Evolutionary conservation across 2,329 filamentous ascomycete genomes (phyloP).

Genomic region (Calonectria pseudoreteaudii): DNA sequence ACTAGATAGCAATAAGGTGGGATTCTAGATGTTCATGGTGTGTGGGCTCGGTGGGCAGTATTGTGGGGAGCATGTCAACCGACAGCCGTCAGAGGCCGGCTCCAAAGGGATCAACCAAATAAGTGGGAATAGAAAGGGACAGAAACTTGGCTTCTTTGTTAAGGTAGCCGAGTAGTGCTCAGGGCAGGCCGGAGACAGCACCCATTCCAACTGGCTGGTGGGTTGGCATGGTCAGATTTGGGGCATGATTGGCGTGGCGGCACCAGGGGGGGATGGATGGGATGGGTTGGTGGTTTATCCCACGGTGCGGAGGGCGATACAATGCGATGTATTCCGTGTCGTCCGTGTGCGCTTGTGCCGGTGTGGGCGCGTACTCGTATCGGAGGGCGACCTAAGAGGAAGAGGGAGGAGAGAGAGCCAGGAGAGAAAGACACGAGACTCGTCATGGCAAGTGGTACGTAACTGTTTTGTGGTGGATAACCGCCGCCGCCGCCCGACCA

Average conservation of each 20-base stretch:
- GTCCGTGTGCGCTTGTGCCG: not conserved
- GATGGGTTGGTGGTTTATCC: not conserved
- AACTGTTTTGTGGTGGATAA: conserved; percentile 6
- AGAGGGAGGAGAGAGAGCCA: not conserved
- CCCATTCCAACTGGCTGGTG: conserved; percentile 36
- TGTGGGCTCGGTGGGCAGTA: not conserved
- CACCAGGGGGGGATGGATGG: not conserved
- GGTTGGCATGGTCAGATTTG: not conserved
- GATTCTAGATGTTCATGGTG: conserved; percentile 6
- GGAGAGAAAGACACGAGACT: not conserved
- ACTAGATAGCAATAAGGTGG: not conserved
- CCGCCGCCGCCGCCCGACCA: conserved; percentile 4
- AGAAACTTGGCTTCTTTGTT: conserved; percentile 38
- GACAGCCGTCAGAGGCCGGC: not conserved
- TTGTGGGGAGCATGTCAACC: conserved; percentile 4
- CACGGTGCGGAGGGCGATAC: not conserved
- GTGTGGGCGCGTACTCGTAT: conserved; percentile 22
- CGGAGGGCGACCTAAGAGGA: conserved; percentile 2
- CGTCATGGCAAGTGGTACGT: not conserved
- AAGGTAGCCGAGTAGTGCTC: not conserved
- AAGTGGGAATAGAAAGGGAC: not conserved
- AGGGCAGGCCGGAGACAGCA: conserved; percentile 34
- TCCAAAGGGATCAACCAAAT: not conserved
- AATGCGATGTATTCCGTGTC: not conserved
- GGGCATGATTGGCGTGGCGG: not conserved